Evolutionary conservation across 495 filamentous ascomycete species (phyloP).

Genomic region (Neurospora cerealis): DNA sequence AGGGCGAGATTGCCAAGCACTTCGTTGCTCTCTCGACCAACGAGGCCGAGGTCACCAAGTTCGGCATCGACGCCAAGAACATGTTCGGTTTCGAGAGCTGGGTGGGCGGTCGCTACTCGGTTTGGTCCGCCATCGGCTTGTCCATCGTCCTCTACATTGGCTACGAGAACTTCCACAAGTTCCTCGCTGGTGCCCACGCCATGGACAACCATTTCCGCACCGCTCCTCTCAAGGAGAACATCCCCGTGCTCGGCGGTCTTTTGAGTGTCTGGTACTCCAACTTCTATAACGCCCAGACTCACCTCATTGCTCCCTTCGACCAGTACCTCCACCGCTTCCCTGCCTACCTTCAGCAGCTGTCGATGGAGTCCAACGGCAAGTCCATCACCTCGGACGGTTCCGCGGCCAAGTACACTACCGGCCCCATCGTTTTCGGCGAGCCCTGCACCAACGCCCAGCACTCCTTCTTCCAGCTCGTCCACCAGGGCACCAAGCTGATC

Average conservation of each 20-base stretch:
- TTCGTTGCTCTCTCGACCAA: slow-evolving; percentile 98
- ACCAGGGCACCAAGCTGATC: slow-evolving; percentile 98
- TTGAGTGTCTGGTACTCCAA: slow-evolving; percentile 97
- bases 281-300: slow-evolving; percentile 96
- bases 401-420: slow-evolving; percentile 94
- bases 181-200: slow-evolving; percentile 87
- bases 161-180: slow-evolving; percentile 94
- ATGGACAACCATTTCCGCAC: slow-evolving; percentile 98
- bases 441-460: slow-evolving; percentile 98
- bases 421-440: slow-evolving; percentile 88
- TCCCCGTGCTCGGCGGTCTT: slow-evolving; percentile 83
- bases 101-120: slow-evolving; percentile 96
- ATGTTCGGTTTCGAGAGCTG: slow-evolving; percentile 99
- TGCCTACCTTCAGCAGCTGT: slow-evolving; percentile 96
- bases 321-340: slow-evolving; percentile 99
- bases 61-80: slow-evolving; percentile 94
- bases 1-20: slow-evolving; percentile 92
- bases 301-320: slow-evolving; percentile 95
- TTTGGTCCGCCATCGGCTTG: slow-evolving; percentile 97
- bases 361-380: slow-evolving; percentile 99
- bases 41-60: slow-evolving; percentile 88
- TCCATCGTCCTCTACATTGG: slow-evolving; percentile 91
- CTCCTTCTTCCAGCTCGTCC: slow-evolving; percentile 98
- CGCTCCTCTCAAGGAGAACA: slow-evolving; percentile 87
- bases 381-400: slow-evolving; percentile 83